Base-by-base conservation (phyloP, 805 yeast genomes). In the Candida ortonii region DNA sequence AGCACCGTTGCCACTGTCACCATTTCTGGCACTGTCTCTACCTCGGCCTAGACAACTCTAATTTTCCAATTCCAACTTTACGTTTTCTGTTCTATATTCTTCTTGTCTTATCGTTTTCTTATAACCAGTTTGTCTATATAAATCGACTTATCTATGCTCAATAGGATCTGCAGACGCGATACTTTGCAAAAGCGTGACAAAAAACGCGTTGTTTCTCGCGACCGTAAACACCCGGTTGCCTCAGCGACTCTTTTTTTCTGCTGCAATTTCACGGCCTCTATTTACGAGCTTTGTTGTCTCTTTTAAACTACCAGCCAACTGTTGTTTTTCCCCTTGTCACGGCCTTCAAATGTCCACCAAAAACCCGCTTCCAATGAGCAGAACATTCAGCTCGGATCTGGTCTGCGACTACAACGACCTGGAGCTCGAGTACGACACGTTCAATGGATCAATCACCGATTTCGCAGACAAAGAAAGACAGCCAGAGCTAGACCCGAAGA, bases 1-100 rank as follows among this genome's bases (percentile, higher is more conserved):
- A 47, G 52, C 25, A 46, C 52, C 10, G 59, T 60, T 22, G 62
- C 63, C 10, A 61, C 64, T 10, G 63, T 61, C 28, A 61, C 65
- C 3, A 19, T 57, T 16, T 41, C 35, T 29, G 24, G 38, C 5
- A 22, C 39, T 7, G 29, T 43, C n/a, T 25, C 37, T 3, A 23
- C 37, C 16, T 24, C 34, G 13, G 22, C 24, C 16, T 28, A 28
- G 30, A 8, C 14, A 22, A 27, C 8, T 35, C 31, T 34, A 34
- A 29, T 35, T 30, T 21, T 21, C 22, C 22, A 21, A 21, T 21
- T 21, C 10, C 10, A 21, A 21, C 11, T 21, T 21, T 21, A 19
- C 10, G 22, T 16, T n/a, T 3, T 20, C 8, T 15, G 25, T 27
- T 25, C 17, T 26, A 21, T 20, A 16, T n/a, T n/a, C n/a, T n/a